Evolutionary conservation across 2,329 filamentous ascomycete genomes (phyloP), one percentile per base, ranked within the genome.

Genomic region (Cladosporium sp.): DNA sequence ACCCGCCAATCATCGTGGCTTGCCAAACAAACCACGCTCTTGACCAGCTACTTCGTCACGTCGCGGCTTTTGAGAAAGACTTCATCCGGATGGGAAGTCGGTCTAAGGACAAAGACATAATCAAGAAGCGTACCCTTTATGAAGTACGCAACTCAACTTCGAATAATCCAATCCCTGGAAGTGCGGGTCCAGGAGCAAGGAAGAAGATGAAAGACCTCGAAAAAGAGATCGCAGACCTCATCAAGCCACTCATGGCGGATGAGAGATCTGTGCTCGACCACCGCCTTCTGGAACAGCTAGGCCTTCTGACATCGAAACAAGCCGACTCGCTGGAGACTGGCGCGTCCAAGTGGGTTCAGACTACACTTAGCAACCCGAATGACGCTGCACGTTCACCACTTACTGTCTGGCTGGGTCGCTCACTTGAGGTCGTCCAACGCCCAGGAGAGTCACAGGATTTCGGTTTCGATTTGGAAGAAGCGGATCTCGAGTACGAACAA

Each of bases 21-120:
- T 91, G 90, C 7, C 91, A 96, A 66, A 97, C 92, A 0, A 97
- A 97, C 60, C 91, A 96, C 72, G 92, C 92, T 0, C 76, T 96
- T 0, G 92, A 97, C 65, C 92, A 96, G 69, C 78, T 97, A 0
- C 77, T 96, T 0, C 75, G 76, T 1, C 84, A 87, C 57, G 79
- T 91, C 15, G 77, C 84, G 1, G 69, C 76, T 5, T 88, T 88
- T 64, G 86, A 88, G 65, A 72, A 75, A 0, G 80, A 84, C 1
- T 86, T 92, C 59, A 75, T 88, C 51, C 82, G 87, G 8, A 74
- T 90, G 9, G 91, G 91, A 42, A 85, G 87, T 2, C 82, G 88
- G 30, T 89, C 88, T 17, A 82, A 84, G 54, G 87, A 89, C 60
- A 74, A 78, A 0, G 79, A 81, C 0, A 68, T 78, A 20, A 86